Base-by-base conservation (phyloP, 768 basidiomycete species). In the Lactarius trivialis region DNA sequence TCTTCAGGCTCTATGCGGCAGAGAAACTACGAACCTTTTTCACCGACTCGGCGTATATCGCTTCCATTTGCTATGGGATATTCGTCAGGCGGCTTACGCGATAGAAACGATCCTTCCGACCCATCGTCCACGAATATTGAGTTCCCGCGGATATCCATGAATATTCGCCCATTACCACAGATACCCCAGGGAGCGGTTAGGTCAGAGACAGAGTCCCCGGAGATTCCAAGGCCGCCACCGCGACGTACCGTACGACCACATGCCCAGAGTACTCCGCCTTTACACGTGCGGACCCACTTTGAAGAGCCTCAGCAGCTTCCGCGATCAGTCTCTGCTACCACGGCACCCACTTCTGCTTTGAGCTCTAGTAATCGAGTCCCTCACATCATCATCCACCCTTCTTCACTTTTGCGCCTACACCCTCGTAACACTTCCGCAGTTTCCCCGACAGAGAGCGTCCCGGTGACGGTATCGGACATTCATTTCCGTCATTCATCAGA, bases 391-490 rank as follows among this genome's bases (percentile, higher is more conserved):
- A 39, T 61, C 2, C 69, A 65, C 53, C 68, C 68, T 32, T 67
- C 68, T 24, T 50, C 64, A 28, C 64, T 67, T 36, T 50, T 55
- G 12, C 69, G 70, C 15, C 69, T 68, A 19, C 64, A 53, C 36
- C 60, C 30, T 32, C 67, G 55, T 36, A 45, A 26, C 32, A 55
- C 58, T 19, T 56, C 60, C n/a, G 41, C 55, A 24, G 53, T 62
- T 12, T 75, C 74, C 4, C 74, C 74, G 21, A 73, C 74, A 1
- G 74, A 75, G 39, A 74, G 73, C 33, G 65, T 75, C 55, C 73
- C 74, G 0, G 61, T 71, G 55, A 72, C 73, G 24, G 70, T 75
- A 43, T 73, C 73, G 12, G 74, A 75, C 60, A 74, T 75, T 55
- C 71, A 74, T 66, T 75, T 75, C 71, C 70, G 74, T 41, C 71